Percentiles rank a stretch among this genome's conserved stretches.
Conservation (phyloP, 805 yeast genomes). For the Lachancea meyersii region DNA sequence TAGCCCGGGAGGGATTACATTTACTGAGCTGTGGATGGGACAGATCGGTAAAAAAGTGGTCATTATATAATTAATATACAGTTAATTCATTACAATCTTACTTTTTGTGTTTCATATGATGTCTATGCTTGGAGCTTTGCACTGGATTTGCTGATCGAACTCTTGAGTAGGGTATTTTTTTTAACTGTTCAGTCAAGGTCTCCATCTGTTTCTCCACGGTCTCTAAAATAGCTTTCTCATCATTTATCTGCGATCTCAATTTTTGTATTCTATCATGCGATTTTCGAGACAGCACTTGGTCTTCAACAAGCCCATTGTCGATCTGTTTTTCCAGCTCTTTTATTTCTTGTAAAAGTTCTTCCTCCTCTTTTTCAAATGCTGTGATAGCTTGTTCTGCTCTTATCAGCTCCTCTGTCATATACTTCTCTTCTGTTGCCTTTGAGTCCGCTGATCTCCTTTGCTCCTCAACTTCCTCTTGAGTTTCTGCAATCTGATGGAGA, state of each 20-base stretch:
- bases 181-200: constrained; percentile 16
- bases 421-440: constrained; percentile 52
- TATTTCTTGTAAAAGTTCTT: constrained; percentile 12
- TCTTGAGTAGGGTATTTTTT: constrained; percentile 23
- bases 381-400: constrained; percentile 46
- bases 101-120: neutral
- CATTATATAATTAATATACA: neutral
- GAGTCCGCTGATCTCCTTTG: constrained; percentile 42
- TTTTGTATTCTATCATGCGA: constrained; percentile 11
- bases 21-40: constrained; percentile 81
- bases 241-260: constrained; percentile 12
- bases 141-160: constrained; percentile 18
- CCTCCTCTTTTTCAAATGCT: constrained; percentile 38
- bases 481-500: constrained; percentile 33
- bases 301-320: constrained; percentile 9
- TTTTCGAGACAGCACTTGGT: constrained; percentile 6
- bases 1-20: constrained; percentile 36
- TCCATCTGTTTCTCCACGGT: constrained; percentile 16
- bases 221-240: constrained; percentile 12
- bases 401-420: constrained; percentile 53
- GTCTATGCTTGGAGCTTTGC: constrained; percentile 10
- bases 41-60: constrained; percentile 65
- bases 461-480: constrained; percentile 42
- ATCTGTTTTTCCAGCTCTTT: constrained; percentile 15
- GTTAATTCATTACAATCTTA: neutral